These are phyloP conservation scores for Trichoderma endophyticum DNA, from an alignment of 2,329 filamentous ascomycete genomes.

Conservation along the genomic window DNA sequence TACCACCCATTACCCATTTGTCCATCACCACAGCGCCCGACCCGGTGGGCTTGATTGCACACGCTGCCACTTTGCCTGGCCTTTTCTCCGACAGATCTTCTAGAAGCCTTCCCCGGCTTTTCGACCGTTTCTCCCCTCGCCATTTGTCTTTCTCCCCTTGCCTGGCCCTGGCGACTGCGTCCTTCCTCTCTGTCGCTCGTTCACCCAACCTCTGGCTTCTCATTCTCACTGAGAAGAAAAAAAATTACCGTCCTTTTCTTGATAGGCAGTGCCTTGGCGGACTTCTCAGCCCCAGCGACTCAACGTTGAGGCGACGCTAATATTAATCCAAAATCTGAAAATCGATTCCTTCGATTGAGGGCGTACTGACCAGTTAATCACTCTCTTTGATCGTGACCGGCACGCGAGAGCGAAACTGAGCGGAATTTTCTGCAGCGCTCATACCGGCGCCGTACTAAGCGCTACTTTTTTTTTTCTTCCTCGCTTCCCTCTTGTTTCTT, in stretches of 20 bases:
- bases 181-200: constrained; percentile 13
- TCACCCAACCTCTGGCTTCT: constrained; percentile 7
- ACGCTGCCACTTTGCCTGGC: constrained; percentile 8
- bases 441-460: neutral
- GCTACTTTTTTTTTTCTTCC: neutral
- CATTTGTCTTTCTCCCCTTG: constrained; percentile 20
- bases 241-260: neutral
- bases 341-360: neutral
- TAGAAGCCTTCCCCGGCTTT: constrained; percentile 22
- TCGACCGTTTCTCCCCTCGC: constrained; percentile 17
- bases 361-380: neutral
- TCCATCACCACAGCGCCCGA: constrained; percentile 15
- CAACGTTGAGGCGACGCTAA: constrained; percentile 13
- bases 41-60: constrained; percentile 10
- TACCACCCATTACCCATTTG: neutral
- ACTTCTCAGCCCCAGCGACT: constrained; percentile 9
- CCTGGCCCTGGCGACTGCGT: constrained; percentile 19
- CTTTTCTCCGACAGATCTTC: constrained; percentile 23
- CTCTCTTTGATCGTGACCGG: neutral
- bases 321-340: neutral
- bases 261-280: constrained; percentile 10
- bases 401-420: neutral
- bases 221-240: neutral
- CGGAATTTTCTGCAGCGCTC: neutral
- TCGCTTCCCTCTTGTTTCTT: neutral